These are phyloP conservation scores for Aureobasidium namibiae DNA, from an alignment of 2,329 filamentous ascomycete genomes.

Conservation along the genomic window DNA sequence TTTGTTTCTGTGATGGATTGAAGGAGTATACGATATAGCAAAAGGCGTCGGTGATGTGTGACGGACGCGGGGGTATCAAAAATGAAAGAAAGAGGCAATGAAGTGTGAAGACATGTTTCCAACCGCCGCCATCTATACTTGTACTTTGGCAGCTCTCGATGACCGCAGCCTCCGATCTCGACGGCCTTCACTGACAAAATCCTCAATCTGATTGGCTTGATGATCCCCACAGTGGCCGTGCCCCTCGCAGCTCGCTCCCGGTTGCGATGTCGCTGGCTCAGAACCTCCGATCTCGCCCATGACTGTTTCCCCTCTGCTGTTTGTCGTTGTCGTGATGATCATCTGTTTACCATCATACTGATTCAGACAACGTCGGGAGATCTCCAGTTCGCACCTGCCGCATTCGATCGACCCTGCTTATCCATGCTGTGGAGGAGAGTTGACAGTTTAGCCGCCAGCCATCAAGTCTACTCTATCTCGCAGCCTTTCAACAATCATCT, in stretches of 20 bases:
- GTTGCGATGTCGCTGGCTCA: not conserved
- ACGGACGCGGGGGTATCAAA: not conserved
- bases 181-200: slow-evolving; percentile 2
- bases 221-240: not conserved
- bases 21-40: not conserved
- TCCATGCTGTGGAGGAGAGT: too few species aligned
- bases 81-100: not conserved
- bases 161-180: slow-evolving; percentile 4
- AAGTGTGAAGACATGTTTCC: not conserved
- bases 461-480: too few species aligned
- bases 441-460: too few species aligned
- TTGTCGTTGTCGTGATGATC: not conserved
- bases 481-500: too few species aligned
- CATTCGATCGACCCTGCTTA: not conserved
- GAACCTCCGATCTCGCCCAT: not conserved
- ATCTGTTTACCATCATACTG: not conserved
- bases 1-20: not conserved
- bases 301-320: not conserved
- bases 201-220: not conserved
- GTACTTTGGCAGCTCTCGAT: slow-evolving; percentile 1
- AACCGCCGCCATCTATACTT: not conserved
- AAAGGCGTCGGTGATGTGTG: not conserved
- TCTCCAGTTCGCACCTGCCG: not conserved
- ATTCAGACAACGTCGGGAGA: not conserved
- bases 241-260: not conserved